Percentiles rank a stretch among this genome's conserved stretches.
Conservation (phyloP, 306 rosid species). For the Canavalia ensiformis region DNA sequence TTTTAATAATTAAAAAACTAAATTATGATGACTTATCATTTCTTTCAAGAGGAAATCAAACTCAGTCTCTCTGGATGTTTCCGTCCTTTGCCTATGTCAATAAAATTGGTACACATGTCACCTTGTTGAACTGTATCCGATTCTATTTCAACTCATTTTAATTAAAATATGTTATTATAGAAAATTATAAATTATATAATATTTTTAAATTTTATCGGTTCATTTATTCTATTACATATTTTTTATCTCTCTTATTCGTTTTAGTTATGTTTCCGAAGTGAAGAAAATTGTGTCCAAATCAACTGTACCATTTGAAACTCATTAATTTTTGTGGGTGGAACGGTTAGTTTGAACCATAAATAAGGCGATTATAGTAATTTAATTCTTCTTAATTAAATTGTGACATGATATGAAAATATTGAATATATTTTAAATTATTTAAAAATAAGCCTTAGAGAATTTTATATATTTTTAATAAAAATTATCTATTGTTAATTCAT, state of each 20-base stretch:
- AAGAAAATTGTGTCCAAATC: constrained; percentile 1
- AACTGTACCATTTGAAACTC: neutral
- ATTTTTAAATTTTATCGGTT: too few species aligned
- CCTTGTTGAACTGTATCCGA: neutral
- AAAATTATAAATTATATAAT: too few species aligned
- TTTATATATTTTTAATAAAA: too few species aligned
- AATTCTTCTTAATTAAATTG: too few species aligned
- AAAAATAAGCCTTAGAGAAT: too few species aligned
- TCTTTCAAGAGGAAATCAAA: too few species aligned
- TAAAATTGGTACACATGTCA: neutral
- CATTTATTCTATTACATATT: too few species aligned
- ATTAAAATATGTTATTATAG: too few species aligned
- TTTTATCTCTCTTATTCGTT: neutral
- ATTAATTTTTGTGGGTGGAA: neutral
- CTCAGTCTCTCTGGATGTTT: too few species aligned
- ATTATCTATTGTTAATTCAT: too few species aligned
- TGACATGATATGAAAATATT: too few species aligned
- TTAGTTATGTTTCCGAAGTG: neutral
- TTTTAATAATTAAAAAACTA: neutral
- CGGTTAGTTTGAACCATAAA: neutral
- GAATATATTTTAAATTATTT: too few species aligned
- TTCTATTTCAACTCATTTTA: neutral
- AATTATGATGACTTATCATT: neutral
- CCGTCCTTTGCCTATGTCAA: neutral
- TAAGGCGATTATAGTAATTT: neutral